A percentile compares a stretch with the other conserved stretches of the same genome.
These are phyloP conservation scores for Sclerotinia subarctica DNA, from an alignment of 2,329 filamentous ascomycete species.

Conservation along the genomic window DNA sequence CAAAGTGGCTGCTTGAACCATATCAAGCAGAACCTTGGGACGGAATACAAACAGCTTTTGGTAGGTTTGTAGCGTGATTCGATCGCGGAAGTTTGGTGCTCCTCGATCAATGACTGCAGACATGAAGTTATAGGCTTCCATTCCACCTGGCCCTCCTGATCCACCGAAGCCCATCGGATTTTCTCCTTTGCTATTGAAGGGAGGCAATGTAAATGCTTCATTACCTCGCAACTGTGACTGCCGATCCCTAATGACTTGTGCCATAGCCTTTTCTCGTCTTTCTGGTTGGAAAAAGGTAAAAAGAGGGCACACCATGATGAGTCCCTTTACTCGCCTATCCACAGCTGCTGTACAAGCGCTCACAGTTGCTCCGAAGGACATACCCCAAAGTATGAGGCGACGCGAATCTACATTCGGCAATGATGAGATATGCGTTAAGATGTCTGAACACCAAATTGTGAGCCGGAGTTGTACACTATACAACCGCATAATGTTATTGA, in stretches of 20 bases:
- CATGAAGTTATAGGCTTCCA: not conserved
- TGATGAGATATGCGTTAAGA: not conserved
- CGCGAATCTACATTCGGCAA: not conserved
- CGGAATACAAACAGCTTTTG: constrained; percentile 6
- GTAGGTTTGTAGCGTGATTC: constrained; percentile 12
- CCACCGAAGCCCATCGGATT: not conserved
- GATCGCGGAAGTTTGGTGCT: not conserved
- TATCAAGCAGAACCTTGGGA: not conserved
- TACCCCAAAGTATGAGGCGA: not conserved
- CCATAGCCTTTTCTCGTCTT: not conserved
- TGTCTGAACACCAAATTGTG: not conserved
- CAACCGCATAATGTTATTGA: not conserved
- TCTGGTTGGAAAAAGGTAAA: not conserved
- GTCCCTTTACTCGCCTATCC: constrained; percentile 41
- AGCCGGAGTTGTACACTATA: not conserved
- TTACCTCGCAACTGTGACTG: constrained; percentile 10
- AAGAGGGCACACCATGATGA: constrained; percentile 34
- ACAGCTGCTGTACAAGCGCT: constrained; percentile 41
- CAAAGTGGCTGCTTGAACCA: not conserved
- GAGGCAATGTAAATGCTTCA: not conserved
- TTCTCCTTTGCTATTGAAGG: constrained; percentile 4
- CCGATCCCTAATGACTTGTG: constrained; percentile 1
- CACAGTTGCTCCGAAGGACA: not conserved
- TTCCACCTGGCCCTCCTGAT: not conserved
- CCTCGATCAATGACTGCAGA: not conserved